Evolutionary conservation across 2,329 filamentous ascomycete genomes (phyloP), one percentile per base, ranked within the genome.

Genomic region (Epichloe sp.): DNA sequence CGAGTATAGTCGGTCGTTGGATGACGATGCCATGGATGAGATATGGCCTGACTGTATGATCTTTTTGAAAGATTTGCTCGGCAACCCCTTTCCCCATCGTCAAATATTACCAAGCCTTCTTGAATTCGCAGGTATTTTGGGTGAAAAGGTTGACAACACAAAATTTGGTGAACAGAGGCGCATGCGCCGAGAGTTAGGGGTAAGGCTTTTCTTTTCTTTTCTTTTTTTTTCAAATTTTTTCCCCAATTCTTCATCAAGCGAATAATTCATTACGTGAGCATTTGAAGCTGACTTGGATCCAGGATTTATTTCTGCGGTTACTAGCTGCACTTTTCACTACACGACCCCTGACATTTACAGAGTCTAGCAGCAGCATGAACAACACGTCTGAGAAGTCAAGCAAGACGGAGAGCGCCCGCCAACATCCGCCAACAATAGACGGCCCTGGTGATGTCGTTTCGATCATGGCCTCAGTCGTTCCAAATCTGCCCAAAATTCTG

Each of bases 1-100:
- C 7, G 86, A 93, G 55, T 98, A 98, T 65, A 85, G 89, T 0
- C 80, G 80, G 34, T 93, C 90, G 0, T 74, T 97, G 12, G 93
- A 98, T 62, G 93, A 98, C 60, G 93, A 98, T 70, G 86, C 93
- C 15, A 91, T 96, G 78, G 93, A 98, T 60, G 93, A 98, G 67
- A 95, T 98, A 47, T 98, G 93, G 93, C 77, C 83, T 41, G 91
- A 98, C 63, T 98, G 91, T 65, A 88, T 90, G 60, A 80, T 85
- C 0, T 98, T 98, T 65, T 68, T 97, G 54, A 85, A 83, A 56
- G 94, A 98, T 63, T 78, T 98, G 31, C 75, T 98, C 31, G 82
- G 85, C 23, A 98, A 98, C 62, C 94, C 93, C 1, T 88, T 98
- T 61, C 93, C 93, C 3, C 91, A 98, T 68, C 78, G 93, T 51